Base-by-base conservation (phyloP, 2,329 filamentous ascomycete genomes). In the Parastagonospora avenae region DNA sequence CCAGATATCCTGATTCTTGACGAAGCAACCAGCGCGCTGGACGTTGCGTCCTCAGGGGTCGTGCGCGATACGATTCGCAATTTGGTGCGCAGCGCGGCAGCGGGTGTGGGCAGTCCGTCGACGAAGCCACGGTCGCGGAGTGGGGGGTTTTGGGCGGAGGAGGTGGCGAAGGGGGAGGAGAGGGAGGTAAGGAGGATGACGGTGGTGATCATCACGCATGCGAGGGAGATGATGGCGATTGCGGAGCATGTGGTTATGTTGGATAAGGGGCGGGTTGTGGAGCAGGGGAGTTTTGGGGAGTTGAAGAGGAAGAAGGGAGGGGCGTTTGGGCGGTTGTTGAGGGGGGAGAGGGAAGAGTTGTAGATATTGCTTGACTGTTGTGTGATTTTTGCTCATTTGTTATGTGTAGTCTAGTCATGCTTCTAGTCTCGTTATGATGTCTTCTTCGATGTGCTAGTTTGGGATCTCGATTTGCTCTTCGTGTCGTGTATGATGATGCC, bases 1-100 rank as follows among this genome's bases (percentile, higher is more conserved):
- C 92, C 92, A 0, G 80, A 82, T 35, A 77, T 97, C 2, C 75
- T 97, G 12, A 82, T 97, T 2, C 76, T 97, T 2, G 93, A 97
- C 63, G 92, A 97, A 74, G 90, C 92, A 1, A 97, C 92, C 0
- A 90, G 86, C 24, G 88, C 89, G 0, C 78, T 97, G 0, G 92
- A 97, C 64, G 79, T 81, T 0, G 83, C 87, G 59, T 87, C 82
- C 33, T 86, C 90, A 0, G 80, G 80, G 2, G 74, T 81, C 1
- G 82, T 97, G 3, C 79, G 89, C 10, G 74, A 81, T 8, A 87
- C 87, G 0, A 79, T 96, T 35, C 72, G 71, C 31, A 66, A 67
- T 0, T 73, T 94, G 1, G 76, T 87, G 1, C 10, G 1, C 4
- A 14, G 16, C 15, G 15, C 28, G 15, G 5, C 19, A 2, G 9